Percentiles rank a stretch among this genome's conserved stretches.
These are phyloP conservation scores for Hyphodiscus hymeniophilus DNA, from an alignment of 495 filamentous ascomycete genomes.

Conservation along the genomic window DNA sequence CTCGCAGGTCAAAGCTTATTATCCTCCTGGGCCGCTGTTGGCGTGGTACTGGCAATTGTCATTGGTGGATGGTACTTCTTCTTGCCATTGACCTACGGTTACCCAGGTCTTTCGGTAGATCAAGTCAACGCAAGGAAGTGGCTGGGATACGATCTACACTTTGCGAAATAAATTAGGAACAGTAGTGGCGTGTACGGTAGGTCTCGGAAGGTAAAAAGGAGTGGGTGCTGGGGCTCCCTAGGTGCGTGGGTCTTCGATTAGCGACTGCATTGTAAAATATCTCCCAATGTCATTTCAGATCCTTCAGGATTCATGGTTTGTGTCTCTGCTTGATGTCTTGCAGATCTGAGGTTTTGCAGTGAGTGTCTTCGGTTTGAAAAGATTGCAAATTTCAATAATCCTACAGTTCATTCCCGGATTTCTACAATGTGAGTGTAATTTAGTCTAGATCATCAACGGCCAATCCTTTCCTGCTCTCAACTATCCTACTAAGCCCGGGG, in stretches of 20 bases:
- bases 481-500: too few species aligned
- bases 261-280: neutral
- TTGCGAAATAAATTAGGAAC: slow-evolving; percentile 72
- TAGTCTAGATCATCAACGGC: too few species aligned
- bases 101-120: slow-evolving; percentile 77
- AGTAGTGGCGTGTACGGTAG: neutral
- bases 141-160: slow-evolving; percentile 96
- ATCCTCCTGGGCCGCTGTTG: slow-evolving; percentile 67
- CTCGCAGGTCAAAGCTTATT: slow-evolving; percentile 71
- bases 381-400: too few species aligned
- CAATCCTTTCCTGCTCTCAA: too few species aligned
- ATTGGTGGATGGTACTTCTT: slow-evolving; percentile 86
- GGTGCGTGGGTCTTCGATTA: neutral
- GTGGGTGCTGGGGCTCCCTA: neutral
- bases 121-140: slow-evolving; percentile 84
- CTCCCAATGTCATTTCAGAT: too few species aligned
- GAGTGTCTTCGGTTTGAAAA: too few species aligned
- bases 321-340: too few species aligned
- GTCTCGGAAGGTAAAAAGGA: neutral
- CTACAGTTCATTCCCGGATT: too few species aligned
- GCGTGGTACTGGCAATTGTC: slow-evolving; percentile 58
- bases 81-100: slow-evolving; percentile 89
- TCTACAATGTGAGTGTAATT: too few species aligned
- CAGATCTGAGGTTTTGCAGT: too few species aligned
- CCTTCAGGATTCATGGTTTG: too few species aligned